A percentile compares a stretch with the other conserved stretches of the same genome.
These are phyloP conservation scores for Rhodotorula mucilaginosa DNA, from an alignment of 1,284 basidiomycete species.

Conservation along the genomic window DNA sequence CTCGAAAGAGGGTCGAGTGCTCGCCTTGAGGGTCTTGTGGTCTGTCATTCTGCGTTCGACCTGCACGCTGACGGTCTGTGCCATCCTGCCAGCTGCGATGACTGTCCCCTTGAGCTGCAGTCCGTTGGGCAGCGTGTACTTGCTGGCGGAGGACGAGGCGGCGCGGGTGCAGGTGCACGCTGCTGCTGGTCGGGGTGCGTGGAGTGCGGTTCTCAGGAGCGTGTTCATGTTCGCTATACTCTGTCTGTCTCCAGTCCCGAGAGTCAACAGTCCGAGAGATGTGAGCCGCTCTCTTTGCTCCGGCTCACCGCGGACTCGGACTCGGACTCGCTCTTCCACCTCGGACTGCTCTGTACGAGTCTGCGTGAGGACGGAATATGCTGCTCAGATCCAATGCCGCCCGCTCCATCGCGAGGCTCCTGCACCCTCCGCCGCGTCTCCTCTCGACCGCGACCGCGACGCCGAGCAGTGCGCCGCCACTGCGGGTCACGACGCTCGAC, in stretches of 20 bases:
- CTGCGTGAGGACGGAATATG: too few relatives aligned
- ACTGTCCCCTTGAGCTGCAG: constrained; percentile 38
- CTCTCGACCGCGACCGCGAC: not conserved
- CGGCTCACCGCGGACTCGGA: not conserved
- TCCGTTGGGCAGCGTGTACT: constrained; percentile 35
- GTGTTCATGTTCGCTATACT: not conserved
- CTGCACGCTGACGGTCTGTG: constrained; percentile 33
- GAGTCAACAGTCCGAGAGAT: too few relatives aligned
- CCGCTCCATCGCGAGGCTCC: not conserved
- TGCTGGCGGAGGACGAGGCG: constrained; percentile 8
- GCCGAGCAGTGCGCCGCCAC: constrained; percentile 18
- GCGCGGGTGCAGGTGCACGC: constrained; percentile 3
- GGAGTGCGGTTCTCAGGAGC: too few relatives aligned
- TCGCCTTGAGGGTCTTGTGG: constrained; percentile 40
- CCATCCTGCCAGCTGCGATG: constrained; percentile 27
- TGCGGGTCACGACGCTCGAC: constrained; percentile 71
- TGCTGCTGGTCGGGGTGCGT: too few relatives aligned
- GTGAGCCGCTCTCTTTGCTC: too few relatives aligned
- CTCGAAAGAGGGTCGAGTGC: too few relatives aligned
- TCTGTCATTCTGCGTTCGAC: constrained; percentile 38
- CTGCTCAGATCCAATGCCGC: not conserved
- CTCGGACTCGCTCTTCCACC: not conserved
- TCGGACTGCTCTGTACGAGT: too few relatives aligned
- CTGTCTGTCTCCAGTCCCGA: too few relatives aligned
- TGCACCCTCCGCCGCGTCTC: not conserved